phyloP scores from a whole-genome alignment of 2,329 filamentous ascomycete species.

The Metarhizium guizhouense region DNA sequence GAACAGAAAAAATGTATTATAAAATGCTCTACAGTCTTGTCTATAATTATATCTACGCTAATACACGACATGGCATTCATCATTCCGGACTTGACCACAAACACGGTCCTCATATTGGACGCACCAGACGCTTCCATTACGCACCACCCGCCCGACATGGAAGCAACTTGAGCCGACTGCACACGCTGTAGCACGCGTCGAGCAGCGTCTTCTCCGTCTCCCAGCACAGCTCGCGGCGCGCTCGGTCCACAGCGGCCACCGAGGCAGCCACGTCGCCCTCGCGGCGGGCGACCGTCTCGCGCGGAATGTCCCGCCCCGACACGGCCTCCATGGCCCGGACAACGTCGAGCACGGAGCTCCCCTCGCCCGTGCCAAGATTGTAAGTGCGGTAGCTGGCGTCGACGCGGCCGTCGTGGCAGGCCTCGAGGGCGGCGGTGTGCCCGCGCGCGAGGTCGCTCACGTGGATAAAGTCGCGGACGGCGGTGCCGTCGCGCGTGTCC shows the following conservation, averaged over 20 bases:
- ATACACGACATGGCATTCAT: too few relatives aligned
- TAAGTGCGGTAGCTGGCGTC: neutral
- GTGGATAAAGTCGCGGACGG: neutral
- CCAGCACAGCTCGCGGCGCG: neutral
- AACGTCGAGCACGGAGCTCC: neutral
- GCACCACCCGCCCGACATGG: neutral
- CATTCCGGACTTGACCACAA: too few relatives aligned
- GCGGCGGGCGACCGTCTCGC: neutral
- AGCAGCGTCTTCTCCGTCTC: neutral
- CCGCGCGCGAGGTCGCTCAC: neutral
- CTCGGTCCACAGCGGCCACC: neutral
- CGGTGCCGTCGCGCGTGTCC: neutral
- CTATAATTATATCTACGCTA: too few relatives aligned
- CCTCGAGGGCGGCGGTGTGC: neutral
- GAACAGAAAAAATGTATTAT: too few relatives aligned
- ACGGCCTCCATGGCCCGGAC: neutral
- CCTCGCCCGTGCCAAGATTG: neutral
- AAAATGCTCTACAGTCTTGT: too few relatives aligned
- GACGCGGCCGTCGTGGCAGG: neutral
- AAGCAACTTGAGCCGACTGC: neutral
- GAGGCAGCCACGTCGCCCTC: neutral
- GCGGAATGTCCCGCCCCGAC: neutral
- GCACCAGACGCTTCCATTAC: too few relatives aligned
- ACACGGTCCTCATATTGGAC: too few relatives aligned
- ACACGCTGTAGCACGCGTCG: neutral